Base-by-base conservation (phyloP, 768 basidiomycete species). In the Boletus huronensis region DNA sequence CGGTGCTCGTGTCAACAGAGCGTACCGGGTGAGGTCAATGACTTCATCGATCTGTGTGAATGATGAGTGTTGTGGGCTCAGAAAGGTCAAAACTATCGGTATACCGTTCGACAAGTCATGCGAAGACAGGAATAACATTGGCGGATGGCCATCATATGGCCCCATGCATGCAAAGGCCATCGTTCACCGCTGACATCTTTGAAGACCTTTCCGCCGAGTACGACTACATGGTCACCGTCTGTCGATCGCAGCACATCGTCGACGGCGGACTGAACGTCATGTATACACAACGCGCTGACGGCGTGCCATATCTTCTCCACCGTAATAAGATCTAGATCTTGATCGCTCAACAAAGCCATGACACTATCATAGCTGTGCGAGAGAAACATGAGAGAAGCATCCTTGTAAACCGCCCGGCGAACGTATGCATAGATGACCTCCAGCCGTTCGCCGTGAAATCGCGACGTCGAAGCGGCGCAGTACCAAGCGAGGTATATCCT, bases 81-180 rank as follows among this genome's bases (percentile, higher is more conserved):
- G 5, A 36, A 29, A 40, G 38, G 23, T 29, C 29, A 26, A 10
- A 17, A 36, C 4, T 26, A 36, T 13, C 31, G 29, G 46, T 43
- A 42, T 60, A 70, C 71, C 54, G 71, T 68, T 51, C 61, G 60
- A 48, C 70, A 73, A n/a, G 58, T 60, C 14, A 50, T 54, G 35
- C 71, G 70, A 51, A 73, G 64, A 40, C 72, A 73, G 4, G 64
- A 60, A 45, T 72, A 73, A 47, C 72, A 72, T 16, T 41, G 48
- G 34, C 62, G 58, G 29, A 72, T 49, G 29, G 65, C 66, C 40
- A 59, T 65, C 59, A 72, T 60, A 35, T 73, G 72, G 7, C 71
- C 70, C 72, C 72, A 73, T 7, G 68, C 72, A 35, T 69, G 72
- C 48, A 74, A 63, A 28, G 73, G 69, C 66, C 66, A 70, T 25